Evolutionary conservation across 1,284 basidiomycete species (phyloP), one percentile per base, ranked within the genome.

Genomic region (Malassezia psittaci): DNA sequence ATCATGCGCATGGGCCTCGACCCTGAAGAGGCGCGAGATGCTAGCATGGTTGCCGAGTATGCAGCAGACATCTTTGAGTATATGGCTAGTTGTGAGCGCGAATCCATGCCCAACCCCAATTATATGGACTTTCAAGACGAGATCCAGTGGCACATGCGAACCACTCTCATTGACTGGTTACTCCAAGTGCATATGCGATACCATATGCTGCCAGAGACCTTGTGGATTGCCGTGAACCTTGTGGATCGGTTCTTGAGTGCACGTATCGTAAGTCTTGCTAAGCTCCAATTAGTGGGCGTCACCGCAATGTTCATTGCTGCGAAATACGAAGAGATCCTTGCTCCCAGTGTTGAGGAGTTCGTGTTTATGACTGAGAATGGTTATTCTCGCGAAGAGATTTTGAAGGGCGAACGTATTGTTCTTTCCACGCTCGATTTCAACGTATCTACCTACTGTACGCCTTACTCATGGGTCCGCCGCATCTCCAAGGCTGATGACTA

Each of bases 11-110:
- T 73, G 63, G 72, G 72, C 3, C 62, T 74, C 36, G 72, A 74
- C 42, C 65, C 68, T 1, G 72, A 73, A 21, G 90, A 96, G 71
- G 81, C 85, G 70, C 84, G 83, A 65, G 94, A 99, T 77, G 86
- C 86, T 24, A 90, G 88, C 10, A 96, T 99, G 93, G 90, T 94
- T 19, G 90, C 90, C 44, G 94, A 99, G 76, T 99, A 99, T 74
- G 83, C 90, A 24, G 88, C 91, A 32, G 93, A 98, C 59, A 98
- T 99, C 73, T 98, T 98, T 70, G 81, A 82, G 59, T 96, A 98
- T 77, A 98, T 99, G 94, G 80, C 46, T 10, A 32, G 61, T 29
- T 66, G 65, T 18, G 68, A 93, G 87, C 82, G 85, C 61, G 80
- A 83, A 47, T 83, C 86, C 67, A 91, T 99, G 90, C 87, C 94